Base-by-base conservation (phyloP, 2,329 filamentous ascomycete genomes). In the Ilyonectria robusta region DNA sequence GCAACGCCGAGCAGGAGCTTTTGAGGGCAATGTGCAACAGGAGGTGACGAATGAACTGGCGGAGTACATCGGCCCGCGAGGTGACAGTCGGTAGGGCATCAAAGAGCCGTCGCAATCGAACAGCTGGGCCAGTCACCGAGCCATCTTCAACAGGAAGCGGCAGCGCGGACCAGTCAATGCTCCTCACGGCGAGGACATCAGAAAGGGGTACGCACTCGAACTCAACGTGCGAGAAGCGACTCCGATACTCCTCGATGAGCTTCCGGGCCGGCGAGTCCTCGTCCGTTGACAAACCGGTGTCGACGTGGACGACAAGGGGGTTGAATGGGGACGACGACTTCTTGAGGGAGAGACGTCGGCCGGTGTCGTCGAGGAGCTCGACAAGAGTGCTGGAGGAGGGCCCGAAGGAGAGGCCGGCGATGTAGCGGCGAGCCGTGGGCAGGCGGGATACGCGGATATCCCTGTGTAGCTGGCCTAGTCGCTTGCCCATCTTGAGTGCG, bases 321-420 rank as follows among this genome's bases (percentile, higher is more conserved):
- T 91, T 88, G 77, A 93, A 97, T 0, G 89, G 88, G 5, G 88
- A 83, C 58, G 90, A 87, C 5, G 89, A 88, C 72, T 89, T 90
- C 66, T 89, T 91, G 48, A 86, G 84, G 46, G 87, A 85, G 78
- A 95, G 92, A 60, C 86, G 87, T 70, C 88, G 84, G 51, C 93
- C 84, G 76, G 94, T 93, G 67, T 87, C 83, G 78, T 93, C 88
- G 60, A 98, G 84, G 23, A 97, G 86, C 74, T 95, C 88, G 33
- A 97, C 84, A 48, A 99, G 84, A 15, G 90, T 88, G 15, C 92
- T 86, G 0, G 95, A 98, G 1, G 93, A 96, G 1, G 92, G 84
- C 1, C 96, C 95, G 75, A 94, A 91, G 0, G 95, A 97, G 2
- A 98, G 83, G 6, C 94, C 94, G 21, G 97, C 83, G 19, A 97